A percentile compares a stretch with the other conserved stretches of the same genome.
phyloP scores from a whole-genome alignment of 1,284 basidiomycete genomes.

The Omphalotus olearius region DNA sequence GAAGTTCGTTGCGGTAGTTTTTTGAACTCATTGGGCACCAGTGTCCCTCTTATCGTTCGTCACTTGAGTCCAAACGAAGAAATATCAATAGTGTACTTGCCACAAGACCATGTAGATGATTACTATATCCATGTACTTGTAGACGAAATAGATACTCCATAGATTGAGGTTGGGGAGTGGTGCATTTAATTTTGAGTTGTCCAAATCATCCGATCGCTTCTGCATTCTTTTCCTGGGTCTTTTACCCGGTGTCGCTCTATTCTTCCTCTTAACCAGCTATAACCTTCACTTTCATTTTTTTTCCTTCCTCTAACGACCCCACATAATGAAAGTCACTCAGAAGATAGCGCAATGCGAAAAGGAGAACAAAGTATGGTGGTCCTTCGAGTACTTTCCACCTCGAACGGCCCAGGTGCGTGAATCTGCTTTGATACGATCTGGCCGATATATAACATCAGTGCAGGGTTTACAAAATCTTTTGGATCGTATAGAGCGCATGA shows the following conservation, averaged over 20 bases:
- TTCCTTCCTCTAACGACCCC: constrained; percentile 15
- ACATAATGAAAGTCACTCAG: constrained; percentile 83
- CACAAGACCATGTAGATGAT: too few relatives aligned
- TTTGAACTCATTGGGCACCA: not conserved
- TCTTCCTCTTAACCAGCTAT: not conserved
- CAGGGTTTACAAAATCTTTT: constrained; percentile 91
- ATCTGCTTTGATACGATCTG: not conserved
- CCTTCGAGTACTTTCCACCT: constrained; percentile 96
- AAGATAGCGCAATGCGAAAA: constrained; percentile 82
- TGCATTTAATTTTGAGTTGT: too few relatives aligned
- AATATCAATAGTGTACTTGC: too few relatives aligned
- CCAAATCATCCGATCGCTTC: not conserved
- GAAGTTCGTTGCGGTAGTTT: not conserved
- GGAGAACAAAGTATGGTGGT: constrained; percentile 89
- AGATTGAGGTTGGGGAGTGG: too few relatives aligned
- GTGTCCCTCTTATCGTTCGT: too few relatives aligned
- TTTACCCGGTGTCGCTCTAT: not conserved
- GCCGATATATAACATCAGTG: not conserved
- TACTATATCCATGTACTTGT: too few relatives aligned
- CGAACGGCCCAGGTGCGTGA: constrained; percentile 82
- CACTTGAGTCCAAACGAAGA: too few relatives aligned
- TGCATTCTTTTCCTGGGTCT: not conserved
- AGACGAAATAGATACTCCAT: too few relatives aligned
- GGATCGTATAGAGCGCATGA: constrained; percentile 98
- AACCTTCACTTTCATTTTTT: constrained; percentile 13